Evolutionary conservation across 345 rosid genomes (phyloP).

Genomic region (Ceriops decandra): DNA sequence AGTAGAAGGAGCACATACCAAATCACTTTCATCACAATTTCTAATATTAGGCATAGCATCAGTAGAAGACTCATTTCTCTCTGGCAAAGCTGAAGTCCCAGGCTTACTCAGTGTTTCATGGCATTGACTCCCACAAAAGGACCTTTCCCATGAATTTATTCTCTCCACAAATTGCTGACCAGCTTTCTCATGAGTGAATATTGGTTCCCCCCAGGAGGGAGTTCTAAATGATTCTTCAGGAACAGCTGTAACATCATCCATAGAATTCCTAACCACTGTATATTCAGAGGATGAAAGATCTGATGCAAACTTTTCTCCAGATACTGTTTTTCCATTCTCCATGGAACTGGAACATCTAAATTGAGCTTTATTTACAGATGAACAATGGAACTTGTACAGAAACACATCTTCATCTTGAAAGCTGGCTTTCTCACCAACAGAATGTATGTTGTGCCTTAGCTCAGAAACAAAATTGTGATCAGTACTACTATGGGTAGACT

Average conservation of each 20-base stretch:
- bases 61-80: conserved; percentile 16
- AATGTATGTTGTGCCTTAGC: neutral
- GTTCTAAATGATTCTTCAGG: too few relatives aligned
- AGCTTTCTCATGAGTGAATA: conserved; percentile 10
- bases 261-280: conserved; percentile 16
- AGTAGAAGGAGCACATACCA: conserved; percentile 20
- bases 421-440: conserved; percentile 8
- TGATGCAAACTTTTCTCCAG: conserved; percentile 2
- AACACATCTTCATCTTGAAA: conserved; percentile 17
- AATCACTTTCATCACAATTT: conserved; percentile 8
- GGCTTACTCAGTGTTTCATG: conserved; percentile 22
- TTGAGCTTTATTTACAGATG: conserved; percentile 25
- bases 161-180: conserved; percentile 5
- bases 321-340: too few relatives aligned
- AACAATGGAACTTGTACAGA: conserved; percentile 6
- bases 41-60: conserved; percentile 22
- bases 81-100: neutral
- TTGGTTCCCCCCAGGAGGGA: conserved; percentile 11
- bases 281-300: conserved; percentile 14
- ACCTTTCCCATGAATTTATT: conserved; percentile 7
- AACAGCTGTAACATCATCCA: neutral
- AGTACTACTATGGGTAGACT: conserved; percentile 23
- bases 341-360: neutral
- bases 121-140: conserved; percentile 5
- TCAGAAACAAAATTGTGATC: conserved; percentile 14